Evolutionary conservation across 768 basidiomycete species (phyloP).

Genomic region (Collybiopsis luxurians): DNA sequence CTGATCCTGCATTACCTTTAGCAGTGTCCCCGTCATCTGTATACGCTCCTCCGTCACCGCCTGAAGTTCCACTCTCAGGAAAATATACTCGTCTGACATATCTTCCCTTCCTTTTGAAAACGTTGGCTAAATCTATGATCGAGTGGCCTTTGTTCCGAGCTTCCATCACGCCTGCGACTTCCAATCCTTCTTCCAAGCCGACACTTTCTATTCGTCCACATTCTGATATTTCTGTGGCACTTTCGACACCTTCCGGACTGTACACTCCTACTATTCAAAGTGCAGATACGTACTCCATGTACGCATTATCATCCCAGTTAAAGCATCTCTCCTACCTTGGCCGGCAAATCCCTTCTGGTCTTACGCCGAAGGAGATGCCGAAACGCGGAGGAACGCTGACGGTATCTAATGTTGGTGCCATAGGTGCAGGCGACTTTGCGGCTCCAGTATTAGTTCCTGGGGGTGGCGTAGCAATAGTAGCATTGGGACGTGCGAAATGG

Average conservation of each 20-base stretch:
- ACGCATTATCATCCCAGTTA: conserved; percentile 58
- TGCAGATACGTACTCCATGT: conserved; percentile 55
- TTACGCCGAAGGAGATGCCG: conserved; percentile 70
- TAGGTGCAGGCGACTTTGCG: conserved; percentile 71
- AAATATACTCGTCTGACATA: conserved; percentile 72
- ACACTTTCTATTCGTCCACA: conserved; percentile 69
- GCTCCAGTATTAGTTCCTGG: conserved; percentile 77
- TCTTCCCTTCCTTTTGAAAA: conserved; percentile 82
- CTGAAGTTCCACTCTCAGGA: conserved; percentile 45
- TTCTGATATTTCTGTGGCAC: conserved; percentile 72
- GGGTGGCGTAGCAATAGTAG: conserved; percentile 84
- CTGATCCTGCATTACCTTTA: conserved; percentile 24
- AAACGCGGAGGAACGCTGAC: conserved; percentile 75
- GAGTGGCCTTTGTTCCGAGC: conserved; percentile 85
- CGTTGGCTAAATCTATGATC: conserved; percentile 73
- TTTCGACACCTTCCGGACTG: conserved; percentile 79
- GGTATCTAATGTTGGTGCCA: conserved; percentile 78
- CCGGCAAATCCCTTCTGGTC: conserved; percentile 60
- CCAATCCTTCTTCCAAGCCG: conserved; percentile 48
- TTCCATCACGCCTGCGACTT: conserved; percentile 52
- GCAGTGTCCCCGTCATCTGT: conserved; percentile 23
- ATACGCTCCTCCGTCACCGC: conserved; percentile 39
- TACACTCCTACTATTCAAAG: conserved; percentile 72
- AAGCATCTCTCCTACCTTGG: conserved; percentile 62
- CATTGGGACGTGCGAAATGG: conserved; percentile 77